Conservation (phyloP, 2,329 filamentous ascomycete species). For the Epicoccum nigrum region DNA sequence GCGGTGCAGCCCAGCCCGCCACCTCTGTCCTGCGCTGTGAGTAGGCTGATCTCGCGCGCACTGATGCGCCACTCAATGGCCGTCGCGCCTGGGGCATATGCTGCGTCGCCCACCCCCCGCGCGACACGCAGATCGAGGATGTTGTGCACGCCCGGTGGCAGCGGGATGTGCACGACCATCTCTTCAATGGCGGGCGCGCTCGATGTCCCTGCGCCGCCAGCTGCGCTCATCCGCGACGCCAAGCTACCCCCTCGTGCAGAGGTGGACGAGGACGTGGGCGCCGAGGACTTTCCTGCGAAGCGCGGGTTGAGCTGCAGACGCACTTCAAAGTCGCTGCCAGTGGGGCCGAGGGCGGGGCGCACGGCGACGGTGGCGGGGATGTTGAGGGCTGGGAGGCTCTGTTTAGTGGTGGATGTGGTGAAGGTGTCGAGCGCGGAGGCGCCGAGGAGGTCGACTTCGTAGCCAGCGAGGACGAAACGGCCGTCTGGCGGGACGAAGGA, state of each 20-base stretch:
- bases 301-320: slow-evolving; percentile 70
- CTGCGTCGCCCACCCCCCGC: slow-evolving; percentile 80
- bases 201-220: slow-evolving; percentile 33
- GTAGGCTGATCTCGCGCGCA: slow-evolving; percentile 70
- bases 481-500: slow-evolving; percentile 96
- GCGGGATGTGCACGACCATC: slow-evolving; percentile 75
- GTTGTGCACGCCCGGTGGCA: slow-evolving; percentile 80
- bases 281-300: slow-evolving; percentile 47
- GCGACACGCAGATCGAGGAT: slow-evolving; percentile 81
- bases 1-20: slow-evolving; percentile 68
- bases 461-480: slow-evolving; percentile 89
- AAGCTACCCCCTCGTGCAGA: slow-evolving; percentile 27
- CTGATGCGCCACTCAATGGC: slow-evolving; percentile 83
- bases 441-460: slow-evolving; percentile 89
- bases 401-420: slow-evolving; percentile 32
- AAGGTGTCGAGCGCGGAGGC: slow-evolving; percentile 58
- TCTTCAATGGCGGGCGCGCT: slow-evolving; percentile 67
- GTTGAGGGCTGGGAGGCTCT: slow-evolving; percentile 63
- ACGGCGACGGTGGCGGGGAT: slow-evolving; percentile 84
- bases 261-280: slow-evolving; percentile 48
- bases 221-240: slow-evolving; percentile 7
- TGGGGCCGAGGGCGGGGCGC: slow-evolving; percentile 75
- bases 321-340: slow-evolving; percentile 87
- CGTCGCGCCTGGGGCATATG: slow-evolving; percentile 75
- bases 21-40: slow-evolving; percentile 46